A percentile compares a stretch with the other conserved stretches of the same genome.
Conservation (phyloP, 2,329 filamentous ascomycete species). For the Alternaria brassicae region DNA sequence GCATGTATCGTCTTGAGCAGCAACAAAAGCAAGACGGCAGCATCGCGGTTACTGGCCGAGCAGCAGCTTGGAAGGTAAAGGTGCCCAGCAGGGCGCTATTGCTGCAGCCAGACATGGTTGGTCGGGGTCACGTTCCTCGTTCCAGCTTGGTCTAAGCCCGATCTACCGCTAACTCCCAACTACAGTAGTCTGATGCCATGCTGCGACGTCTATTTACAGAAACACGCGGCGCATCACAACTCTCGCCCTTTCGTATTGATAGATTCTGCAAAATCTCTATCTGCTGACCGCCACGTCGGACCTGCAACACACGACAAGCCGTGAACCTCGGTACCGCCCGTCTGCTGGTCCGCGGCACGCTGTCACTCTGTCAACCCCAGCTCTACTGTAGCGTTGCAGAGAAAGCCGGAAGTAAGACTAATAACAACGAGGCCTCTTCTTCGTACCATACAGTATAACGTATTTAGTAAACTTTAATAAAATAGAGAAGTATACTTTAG, state of each 20-base stretch:
- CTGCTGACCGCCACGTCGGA: constrained; percentile 1
- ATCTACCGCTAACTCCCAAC: constrained; percentile 13
- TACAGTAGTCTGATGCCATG: constrained; percentile 9
- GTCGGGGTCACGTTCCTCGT: constrained; percentile 11
- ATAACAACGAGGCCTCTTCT: too few relatives aligned
- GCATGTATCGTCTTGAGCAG: constrained; percentile 2
- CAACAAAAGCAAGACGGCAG: constrained; percentile 4
- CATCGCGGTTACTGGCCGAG: constrained; percentile 3
- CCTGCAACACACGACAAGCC: not conserved
- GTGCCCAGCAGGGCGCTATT: constrained; percentile 11
- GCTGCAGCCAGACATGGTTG: constrained; percentile 10
- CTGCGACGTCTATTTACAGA: constrained; percentile 14
- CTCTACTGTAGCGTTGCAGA: too few relatives aligned
- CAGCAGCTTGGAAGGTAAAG: not conserved
- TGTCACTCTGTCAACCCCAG: constrained; percentile 9
- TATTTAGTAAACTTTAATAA: too few relatives aligned
- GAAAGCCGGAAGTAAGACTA: too few relatives aligned
- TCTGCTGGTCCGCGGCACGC: not conserved
- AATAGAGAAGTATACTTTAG: too few relatives aligned
- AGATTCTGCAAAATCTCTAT: constrained; percentile 2
- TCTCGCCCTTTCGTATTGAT: constrained; percentile 6
- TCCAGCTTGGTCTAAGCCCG: constrained; percentile 10
- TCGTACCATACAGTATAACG: too few relatives aligned
- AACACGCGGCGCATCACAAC: not conserved
- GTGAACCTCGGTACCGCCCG: not conserved